Percentiles rank a stretch among this genome's conserved stretches.
Conservation (phyloP, 495 filamentous ascomycete species). For the Podospora pseudocomata region DNA sequence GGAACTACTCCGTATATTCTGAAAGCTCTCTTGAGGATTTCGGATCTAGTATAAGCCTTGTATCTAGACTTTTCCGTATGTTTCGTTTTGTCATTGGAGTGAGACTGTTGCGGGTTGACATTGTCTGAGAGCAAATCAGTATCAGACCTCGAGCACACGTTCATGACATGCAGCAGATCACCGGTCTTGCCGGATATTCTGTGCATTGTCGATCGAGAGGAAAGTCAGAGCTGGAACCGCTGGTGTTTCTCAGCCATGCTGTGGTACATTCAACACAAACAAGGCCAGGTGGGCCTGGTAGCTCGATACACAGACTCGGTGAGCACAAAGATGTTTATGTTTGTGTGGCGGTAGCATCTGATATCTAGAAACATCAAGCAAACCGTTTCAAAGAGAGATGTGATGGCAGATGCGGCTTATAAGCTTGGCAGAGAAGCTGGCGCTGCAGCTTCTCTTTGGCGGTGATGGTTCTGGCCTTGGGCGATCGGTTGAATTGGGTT, state of each 20-base stretch:
- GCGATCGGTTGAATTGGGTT: not conserved
- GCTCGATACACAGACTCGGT: not conserved
- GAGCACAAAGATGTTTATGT: not conserved
- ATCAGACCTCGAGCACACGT: no score
- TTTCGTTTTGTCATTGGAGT: no score
- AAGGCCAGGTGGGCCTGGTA: not conserved
- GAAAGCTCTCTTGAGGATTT: no score
- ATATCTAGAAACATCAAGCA: not conserved
- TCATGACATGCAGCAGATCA: not conserved
- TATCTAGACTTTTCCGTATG: no score
- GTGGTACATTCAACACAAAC: not conserved
- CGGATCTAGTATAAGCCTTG: no score
- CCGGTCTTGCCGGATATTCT: not conserved
- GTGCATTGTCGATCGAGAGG: not conserved
- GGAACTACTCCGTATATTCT: no score
- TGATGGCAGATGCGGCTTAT: not conserved
- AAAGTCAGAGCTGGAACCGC: not conserved
- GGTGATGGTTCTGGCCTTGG: not conserved
- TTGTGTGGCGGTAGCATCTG: not conserved
- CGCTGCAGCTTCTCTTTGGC: not conserved
- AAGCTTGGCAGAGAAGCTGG: constrained; percentile 9
- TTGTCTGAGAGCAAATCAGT: not conserved
- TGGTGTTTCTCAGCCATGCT: not conserved
- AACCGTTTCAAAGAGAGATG: not conserved
- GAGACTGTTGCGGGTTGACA: not conserved